phyloP scores from a whole-genome alignment of 2,329 filamentous ascomycete species.

The Phaeosphaeriaceae sp. region DNA sequence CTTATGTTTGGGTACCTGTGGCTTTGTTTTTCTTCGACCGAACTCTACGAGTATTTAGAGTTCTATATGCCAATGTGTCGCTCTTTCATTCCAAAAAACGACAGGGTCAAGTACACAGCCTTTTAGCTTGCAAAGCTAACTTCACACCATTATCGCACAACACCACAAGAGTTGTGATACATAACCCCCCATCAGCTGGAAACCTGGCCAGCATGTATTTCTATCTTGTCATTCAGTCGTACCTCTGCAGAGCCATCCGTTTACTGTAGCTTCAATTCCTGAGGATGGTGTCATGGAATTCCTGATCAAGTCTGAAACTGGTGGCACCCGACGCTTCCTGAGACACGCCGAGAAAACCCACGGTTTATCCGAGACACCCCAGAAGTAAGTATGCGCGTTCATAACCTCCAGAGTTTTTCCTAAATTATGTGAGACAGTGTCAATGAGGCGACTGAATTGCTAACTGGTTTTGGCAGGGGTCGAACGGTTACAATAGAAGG shows the following conservation, averaged over 20 bases:
- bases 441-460: neutral
- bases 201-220: conserved; percentile 68
- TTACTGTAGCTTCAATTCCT: conserved; percentile 66
- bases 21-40: conserved; percentile 69
- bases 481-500: conserved; percentile 60
- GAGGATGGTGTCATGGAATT: conserved; percentile 64
- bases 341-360: conserved; percentile 56
- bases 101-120: conserved; percentile 31
- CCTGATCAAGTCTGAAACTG: conserved; percentile 60
- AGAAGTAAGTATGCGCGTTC: conserved; percentile 17
- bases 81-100: conserved; percentile 47
- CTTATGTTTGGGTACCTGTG: conserved; percentile 71
- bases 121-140: conserved; percentile 48
- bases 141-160: conserved; percentile 58
- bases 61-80: conserved; percentile 50
- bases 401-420: neutral
- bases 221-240: conserved; percentile 63
- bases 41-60: conserved; percentile 52
- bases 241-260: conserved; percentile 68
- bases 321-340: conserved; percentile 60
- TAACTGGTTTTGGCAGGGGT: conserved; percentile 5
- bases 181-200: conserved; percentile 64
- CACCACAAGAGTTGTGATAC: conserved; percentile 63
- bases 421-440: no score
- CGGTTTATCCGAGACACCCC: conserved; percentile 12